phyloP scores from a whole-genome alignment of 2,329 filamentous ascomycete genomes.

The Neocatenulostroma microsporum region DNA sequence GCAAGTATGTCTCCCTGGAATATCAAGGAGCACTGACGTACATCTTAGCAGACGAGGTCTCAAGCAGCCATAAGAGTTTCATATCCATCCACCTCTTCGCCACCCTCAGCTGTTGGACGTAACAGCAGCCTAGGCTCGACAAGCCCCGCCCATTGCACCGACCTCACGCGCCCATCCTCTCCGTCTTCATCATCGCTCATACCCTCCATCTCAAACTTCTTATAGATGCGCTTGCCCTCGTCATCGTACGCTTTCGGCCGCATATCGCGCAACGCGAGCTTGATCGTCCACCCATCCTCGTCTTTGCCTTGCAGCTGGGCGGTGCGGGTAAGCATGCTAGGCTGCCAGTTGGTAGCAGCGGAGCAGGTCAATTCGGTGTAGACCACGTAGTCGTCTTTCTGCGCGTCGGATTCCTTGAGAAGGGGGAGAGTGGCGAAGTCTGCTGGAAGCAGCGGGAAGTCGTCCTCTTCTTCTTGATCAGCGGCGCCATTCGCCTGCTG shows the following conservation, averaged over 20 bases:
- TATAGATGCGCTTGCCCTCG: constrained; percentile 66
- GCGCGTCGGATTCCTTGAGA: constrained; percentile 44
- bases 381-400: constrained; percentile 56
- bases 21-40: too few species aligned
- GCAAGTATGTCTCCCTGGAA: too few species aligned
- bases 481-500: constrained; percentile 17
- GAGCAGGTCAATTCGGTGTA: constrained; percentile 60
- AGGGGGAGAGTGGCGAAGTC: constrained; percentile 41
- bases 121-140: constrained; percentile 55
- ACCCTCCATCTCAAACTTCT: constrained; percentile 63
- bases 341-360: constrained; percentile 57
- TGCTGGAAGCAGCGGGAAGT: constrained; percentile 45
- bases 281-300: constrained; percentile 44
- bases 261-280: constrained; percentile 61
- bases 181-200: constrained; percentile 47
- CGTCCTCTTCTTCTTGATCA: constrained; percentile 37
- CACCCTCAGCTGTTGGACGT: too few species aligned
- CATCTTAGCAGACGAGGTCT: too few species aligned
- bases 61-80: too few species aligned
- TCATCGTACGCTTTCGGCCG: constrained; percentile 54
- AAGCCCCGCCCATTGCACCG: constrained; percentile 54
- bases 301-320: constrained; percentile 54
- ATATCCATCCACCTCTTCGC: too few species aligned
- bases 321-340: constrained; percentile 56
- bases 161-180: constrained; percentile 54